These are phyloP conservation scores for Strobilomyces echinocephalus DNA, from an alignment of 768 basidiomycete genomes.

Conservation along the genomic window DNA sequence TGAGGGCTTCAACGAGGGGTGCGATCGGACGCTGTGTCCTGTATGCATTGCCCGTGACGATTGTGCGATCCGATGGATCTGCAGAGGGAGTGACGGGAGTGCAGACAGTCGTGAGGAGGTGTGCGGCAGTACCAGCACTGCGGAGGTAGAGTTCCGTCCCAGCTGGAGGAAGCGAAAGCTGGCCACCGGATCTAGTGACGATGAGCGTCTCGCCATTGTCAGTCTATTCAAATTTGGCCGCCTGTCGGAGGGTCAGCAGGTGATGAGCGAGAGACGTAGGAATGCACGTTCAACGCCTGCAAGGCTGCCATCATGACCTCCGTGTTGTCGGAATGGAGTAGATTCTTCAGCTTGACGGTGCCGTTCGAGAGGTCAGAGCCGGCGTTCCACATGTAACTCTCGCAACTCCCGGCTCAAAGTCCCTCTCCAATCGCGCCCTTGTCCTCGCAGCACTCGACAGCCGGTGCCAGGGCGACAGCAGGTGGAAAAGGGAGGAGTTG, in stretches of 20 bases:
- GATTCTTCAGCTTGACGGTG: slow-evolving; percentile 81
- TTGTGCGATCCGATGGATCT: slow-evolving; percentile 46
- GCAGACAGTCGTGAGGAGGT: slow-evolving; percentile 96
- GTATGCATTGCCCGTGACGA: slow-evolving; percentile 94
- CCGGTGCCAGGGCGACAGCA: slow-evolving; percentile 39
- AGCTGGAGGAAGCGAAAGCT: slow-evolving; percentile 67
- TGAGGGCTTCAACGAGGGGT: slow-evolving; percentile 86
- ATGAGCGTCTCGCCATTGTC: slow-evolving; percentile 94
- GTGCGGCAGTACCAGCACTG: slow-evolving; percentile 96
- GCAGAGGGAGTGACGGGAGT: slow-evolving; percentile 63
- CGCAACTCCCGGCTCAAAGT: slow-evolving; percentile 95
- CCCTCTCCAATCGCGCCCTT: slow-evolving; percentile 90
- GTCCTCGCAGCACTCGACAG: slow-evolving; percentile 79
- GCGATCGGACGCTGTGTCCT: slow-evolving; percentile 99
- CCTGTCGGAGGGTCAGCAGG: slow-evolving; percentile 40
- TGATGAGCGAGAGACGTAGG: background rate
- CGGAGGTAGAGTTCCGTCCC: slow-evolving; percentile 92
- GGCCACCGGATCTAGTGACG: slow-evolving; percentile 82
- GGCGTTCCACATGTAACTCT: slow-evolving; percentile 45
- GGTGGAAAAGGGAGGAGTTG: slow-evolving; percentile 14
- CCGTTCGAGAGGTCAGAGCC: slow-evolving; percentile 52
- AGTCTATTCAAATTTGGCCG: slow-evolving; percentile 91
- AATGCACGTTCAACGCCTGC: slow-evolving; percentile 69
- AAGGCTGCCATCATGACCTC: slow-evolving; percentile 99
- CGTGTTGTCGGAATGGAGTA: slow-evolving; percentile 96